Base-by-base conservation (phyloP, 2,329 filamentous ascomycete genomes). In the Cryphonectria naterciae region DNA sequence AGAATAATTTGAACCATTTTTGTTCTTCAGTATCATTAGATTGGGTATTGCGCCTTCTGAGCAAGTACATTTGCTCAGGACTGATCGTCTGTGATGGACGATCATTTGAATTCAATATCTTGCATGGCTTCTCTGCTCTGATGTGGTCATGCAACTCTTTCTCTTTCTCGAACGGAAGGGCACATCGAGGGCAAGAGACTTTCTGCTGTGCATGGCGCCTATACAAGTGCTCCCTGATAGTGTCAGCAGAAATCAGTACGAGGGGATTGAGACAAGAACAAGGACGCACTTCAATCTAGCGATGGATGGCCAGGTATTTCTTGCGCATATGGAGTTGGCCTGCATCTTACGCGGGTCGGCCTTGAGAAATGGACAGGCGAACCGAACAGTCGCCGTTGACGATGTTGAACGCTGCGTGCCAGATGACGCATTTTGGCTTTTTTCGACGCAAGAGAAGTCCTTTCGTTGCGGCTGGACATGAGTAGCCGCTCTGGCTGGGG, bases 1-100 rank as follows among this genome's bases (percentile, higher is more conserved):
- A 39, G 25, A 46, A 68, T 35, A 68, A 52, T 4, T 63, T 58
- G 43, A 52, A 68, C 66, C 66, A 68, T 37, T 68, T 68, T 1
- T 62, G 32, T 5, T 62, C 56, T 28, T 68, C 66, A 5, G n/a
- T 49, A 4, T 49, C 66, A 7, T 46, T 32, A 17, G 62, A 62
- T 19, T 61, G 66, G 39, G 56, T 43, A 13, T 68, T 68, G 32
- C 66, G 66, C 43, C 43, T 68, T 17, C 28, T 49, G 7, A 68
- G 41, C 56, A 22, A 7, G 56, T 25, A 5, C 66, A 68, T 68
- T 35, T 68, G 54, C 19, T 28, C 25, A 25, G 66, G 41, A 22
- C 56, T 52, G 13, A 68, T 68, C 4, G 37, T 63, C 11, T 62
- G 56, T 37, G 66, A 41, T 6, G 56, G 39, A n/a, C 41, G 65